Conservation (phyloP, 169 alveolate genomes). For the Eimeria zaria region DNA sequence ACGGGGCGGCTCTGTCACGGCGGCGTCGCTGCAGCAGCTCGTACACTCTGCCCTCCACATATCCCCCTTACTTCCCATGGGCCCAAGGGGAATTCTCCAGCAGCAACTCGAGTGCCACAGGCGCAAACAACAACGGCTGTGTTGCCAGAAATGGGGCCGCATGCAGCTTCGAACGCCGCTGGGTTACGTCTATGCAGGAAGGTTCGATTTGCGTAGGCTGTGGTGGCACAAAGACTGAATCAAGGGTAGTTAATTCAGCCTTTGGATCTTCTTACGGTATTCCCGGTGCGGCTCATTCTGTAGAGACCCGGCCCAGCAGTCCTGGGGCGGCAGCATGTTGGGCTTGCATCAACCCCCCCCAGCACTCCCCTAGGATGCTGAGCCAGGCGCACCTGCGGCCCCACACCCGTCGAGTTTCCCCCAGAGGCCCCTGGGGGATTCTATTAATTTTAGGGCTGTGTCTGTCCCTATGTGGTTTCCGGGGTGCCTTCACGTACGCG, state of each 20-base stretch:
- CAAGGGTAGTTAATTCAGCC: not conserved
- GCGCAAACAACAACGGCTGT: not conserved
- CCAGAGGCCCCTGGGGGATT: not conserved
- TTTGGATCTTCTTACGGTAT: not conserved
- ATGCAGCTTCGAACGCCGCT: not conserved
- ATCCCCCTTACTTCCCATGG: not conserved
- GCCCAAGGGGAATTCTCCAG: not conserved
- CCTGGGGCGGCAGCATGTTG: not conserved
- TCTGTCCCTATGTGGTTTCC: not conserved
- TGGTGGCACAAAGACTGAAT: not conserved
- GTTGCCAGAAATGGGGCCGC: constrained; percentile 7
- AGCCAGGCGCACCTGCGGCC: not conserved
- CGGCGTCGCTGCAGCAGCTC: not conserved
- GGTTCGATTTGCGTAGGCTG: not conserved
- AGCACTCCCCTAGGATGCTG: not conserved
- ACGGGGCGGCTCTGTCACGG: constrained; percentile 45
- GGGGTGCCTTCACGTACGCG: not conserved
- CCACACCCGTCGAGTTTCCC: not conserved
- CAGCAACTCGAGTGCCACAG: not conserved
- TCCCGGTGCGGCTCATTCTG: not conserved
- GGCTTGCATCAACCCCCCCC: not conserved
- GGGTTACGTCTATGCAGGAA: not conserved
- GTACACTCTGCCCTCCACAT: not conserved
- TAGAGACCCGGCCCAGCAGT: not conserved
- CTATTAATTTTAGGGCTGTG: not conserved